These are phyloP conservation scores for Chloromonas sp. DNA, from an alignment of 163 green algal genomes.

Conservation along the genomic window DNA sequence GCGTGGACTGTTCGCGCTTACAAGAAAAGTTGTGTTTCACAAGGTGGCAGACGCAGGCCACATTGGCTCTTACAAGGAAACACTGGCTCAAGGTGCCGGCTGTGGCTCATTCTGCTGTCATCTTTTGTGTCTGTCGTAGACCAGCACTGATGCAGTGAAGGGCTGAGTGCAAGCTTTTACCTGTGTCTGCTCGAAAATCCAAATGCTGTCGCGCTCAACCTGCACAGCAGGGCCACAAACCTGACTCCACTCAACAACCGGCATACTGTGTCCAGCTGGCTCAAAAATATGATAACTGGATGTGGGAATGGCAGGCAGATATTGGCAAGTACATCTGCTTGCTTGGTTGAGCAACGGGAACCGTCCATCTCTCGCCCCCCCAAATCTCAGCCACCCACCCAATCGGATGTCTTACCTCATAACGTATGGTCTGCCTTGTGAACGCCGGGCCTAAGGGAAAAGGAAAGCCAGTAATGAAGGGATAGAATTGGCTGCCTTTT, in stretches of 20 bases:
- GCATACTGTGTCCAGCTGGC: neutral
- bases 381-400: neutral
- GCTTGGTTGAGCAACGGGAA: neutral
- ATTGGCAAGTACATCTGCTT: neutral
- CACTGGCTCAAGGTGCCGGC: no score
- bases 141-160: no score
- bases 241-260: neutral
- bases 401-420: conserved; percentile 46
- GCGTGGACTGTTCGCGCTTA: neutral
- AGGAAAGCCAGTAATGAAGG: conserved; percentile 79
- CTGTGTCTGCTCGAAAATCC: conserved; percentile 92
- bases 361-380: neutral
- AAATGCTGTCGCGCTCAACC: conserved; percentile 71
- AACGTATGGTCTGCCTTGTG: conserved; percentile 58
- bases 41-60: neutral
- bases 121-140: no score
- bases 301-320: no score
- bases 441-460: conserved; percentile 83
- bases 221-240: conserved; percentile 21
- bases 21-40: neutral
- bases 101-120: no score
- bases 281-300: no score
- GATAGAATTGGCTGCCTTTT: conserved; percentile 35
- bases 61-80: conserved; percentile 7
- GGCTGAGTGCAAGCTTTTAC: no score